A percentile compares a stretch with the other conserved stretches of the same genome.
Conservation (phyloP, 805 yeast species). For the Lipomyces spencermartinsiae region DNA sequence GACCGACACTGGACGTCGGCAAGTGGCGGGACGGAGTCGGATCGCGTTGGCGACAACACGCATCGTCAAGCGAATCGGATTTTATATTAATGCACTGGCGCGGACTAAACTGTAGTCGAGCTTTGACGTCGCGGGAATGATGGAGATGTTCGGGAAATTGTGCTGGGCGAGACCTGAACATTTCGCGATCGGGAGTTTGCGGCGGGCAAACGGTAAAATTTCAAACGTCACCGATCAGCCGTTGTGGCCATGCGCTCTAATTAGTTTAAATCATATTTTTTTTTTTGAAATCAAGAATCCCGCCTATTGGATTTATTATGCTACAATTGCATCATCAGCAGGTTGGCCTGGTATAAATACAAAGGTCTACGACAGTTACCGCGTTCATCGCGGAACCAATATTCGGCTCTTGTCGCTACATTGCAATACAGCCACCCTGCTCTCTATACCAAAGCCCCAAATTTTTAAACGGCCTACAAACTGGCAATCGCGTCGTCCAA, state of each 20-base stretch:
- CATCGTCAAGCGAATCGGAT: not conserved
- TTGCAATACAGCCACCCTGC: not conserved
- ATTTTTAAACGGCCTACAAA: not conserved
- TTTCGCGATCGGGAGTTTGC: too few species aligned
- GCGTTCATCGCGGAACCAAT: not conserved
- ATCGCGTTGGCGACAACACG: not conserved
- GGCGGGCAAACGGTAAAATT: too few species aligned
- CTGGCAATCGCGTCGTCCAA: constrained; percentile 60
- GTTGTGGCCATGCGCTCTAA: too few species aligned
- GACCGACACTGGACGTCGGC: not conserved
- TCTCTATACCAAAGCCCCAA: not conserved
- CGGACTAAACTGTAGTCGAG: not conserved
- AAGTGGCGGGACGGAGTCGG: not conserved
- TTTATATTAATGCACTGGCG: not conserved
- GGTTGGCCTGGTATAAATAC: not conserved
- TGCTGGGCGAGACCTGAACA: too few species aligned
- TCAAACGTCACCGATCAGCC: too few species aligned
- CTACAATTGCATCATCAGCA: not conserved
- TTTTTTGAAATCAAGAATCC: too few species aligned
- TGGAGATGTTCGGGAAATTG: too few species aligned
- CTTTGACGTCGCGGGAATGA: too few species aligned
- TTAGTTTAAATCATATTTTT: too few species aligned
- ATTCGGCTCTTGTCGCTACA: not conserved
- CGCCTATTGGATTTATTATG: not conserved
- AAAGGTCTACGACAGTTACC: not conserved